phyloP scores from a whole-genome alignment of 192 early-diverging fungal genomes.

The Lobulomyces angularis region DNA sequence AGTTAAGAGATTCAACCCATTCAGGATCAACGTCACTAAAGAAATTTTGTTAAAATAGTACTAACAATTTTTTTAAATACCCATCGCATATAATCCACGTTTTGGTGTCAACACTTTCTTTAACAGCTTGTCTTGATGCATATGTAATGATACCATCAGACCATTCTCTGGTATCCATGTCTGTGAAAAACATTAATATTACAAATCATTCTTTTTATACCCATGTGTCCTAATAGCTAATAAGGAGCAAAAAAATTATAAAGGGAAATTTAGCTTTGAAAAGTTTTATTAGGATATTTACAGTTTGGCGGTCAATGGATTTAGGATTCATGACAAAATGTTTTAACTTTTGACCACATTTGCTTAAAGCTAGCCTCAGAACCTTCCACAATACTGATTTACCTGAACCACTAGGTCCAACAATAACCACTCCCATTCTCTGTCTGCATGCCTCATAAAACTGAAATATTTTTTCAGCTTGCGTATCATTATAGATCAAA shows the following conservation, averaged over 20 bases:
- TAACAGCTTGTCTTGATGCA: slow-evolving; percentile 42
- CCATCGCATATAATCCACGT: slow-evolving; percentile 51
- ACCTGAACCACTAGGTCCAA: slow-evolving; percentile 43
- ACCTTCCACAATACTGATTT: slow-evolving; percentile 36
- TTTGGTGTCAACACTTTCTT: slow-evolving; percentile 28
- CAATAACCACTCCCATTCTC: slow-evolving; percentile 49
- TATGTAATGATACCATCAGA: slow-evolving; percentile 41
- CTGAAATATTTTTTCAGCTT: slow-evolving; percentile 42
- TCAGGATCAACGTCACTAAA: slow-evolving; percentile 50
- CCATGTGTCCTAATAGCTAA: slow-evolving; percentile 44
- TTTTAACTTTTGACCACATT: slow-evolving; percentile 29
- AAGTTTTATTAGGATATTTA: too few species aligned
- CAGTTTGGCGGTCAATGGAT: slow-evolving; percentile 34
- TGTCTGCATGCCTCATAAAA: slow-evolving; percentile 43
- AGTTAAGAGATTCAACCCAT: slow-evolving; percentile 50
- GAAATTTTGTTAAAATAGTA: too few species aligned
- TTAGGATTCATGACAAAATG: slow-evolving; percentile 39
- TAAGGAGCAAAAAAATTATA: too few species aligned
- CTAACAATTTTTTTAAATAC: too few species aligned
- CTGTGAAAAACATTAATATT: too few species aligned
- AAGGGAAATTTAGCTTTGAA: too few species aligned
- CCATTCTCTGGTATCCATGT: slow-evolving; percentile 49
- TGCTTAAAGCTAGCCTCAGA: slow-evolving; percentile 28
- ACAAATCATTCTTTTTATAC: too few species aligned
- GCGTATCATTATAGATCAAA: slow-evolving; percentile 30